These are phyloP conservation scores for Hymenoscyphus occultus DNA, from an alignment of 2,329 filamentous ascomycete species.

Conservation along the genomic window DNA sequence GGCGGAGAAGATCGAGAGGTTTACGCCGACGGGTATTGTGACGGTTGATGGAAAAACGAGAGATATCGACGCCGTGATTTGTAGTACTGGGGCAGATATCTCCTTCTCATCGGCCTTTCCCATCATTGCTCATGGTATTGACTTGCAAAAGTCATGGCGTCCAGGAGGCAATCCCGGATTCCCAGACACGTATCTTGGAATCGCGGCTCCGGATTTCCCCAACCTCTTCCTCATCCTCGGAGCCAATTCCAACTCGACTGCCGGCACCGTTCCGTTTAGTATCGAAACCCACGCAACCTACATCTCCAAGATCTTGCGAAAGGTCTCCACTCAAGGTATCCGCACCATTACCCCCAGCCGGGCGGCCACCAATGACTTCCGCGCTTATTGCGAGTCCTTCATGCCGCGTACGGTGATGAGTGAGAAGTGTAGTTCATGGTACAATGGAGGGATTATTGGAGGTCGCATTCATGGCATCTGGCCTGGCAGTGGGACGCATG, in stretches of 20 bases:
- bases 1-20: conserved; percentile 50
- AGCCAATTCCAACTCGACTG: conserved; percentile 44
- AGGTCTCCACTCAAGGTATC: conserved; percentile 63
- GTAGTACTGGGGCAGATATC: conserved; percentile 63
- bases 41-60: conserved; percentile 54
- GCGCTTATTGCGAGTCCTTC: conserved; percentile 59
- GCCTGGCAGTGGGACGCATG: background rate
- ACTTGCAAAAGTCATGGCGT: conserved; percentile 37
- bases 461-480: background rate
- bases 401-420: conserved; percentile 52
- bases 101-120: conserved; percentile 57
- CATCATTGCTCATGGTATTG: conserved; percentile 53
- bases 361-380: conserved; percentile 46
- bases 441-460: conserved; percentile 49
- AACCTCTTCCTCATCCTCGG: conserved; percentile 66
- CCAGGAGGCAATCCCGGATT: background rate
- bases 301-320: conserved; percentile 65
- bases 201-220: conserved; percentile 59
- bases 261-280: conserved; percentile 57
- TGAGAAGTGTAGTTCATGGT: conserved; percentile 67
- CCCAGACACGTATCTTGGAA: conserved; percentile 64
- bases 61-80: conserved; percentile 62
- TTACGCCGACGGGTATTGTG: conserved; percentile 57
- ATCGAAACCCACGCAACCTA: conserved; percentile 64
- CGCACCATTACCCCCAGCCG: conserved; percentile 54